Evolutionary conservation across 2,329 filamentous ascomycete species (phyloP).

Genomic region (Coleophoma crateriformis): DNA sequence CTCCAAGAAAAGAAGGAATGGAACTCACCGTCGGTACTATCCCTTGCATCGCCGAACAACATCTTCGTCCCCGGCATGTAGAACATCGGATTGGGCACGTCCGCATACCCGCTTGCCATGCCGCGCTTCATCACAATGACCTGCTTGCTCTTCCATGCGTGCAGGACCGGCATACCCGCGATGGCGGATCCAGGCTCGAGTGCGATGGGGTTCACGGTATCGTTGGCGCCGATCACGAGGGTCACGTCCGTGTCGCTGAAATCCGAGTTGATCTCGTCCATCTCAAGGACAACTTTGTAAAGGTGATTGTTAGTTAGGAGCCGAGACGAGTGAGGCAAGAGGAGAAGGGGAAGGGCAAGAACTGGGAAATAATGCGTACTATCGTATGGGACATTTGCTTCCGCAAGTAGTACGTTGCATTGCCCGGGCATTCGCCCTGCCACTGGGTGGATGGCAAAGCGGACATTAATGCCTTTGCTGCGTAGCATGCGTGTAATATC

Average conservation of each 20-base stretch:
- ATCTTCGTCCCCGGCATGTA: conserved; percentile 86
- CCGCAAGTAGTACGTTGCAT: conserved; percentile 85
- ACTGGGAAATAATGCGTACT: conserved; percentile 34
- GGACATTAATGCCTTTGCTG: conserved; percentile 71
- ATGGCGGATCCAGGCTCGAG: conserved; percentile 79
- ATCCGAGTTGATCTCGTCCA: conserved; percentile 95
- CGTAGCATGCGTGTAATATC: conserved; percentile 73
- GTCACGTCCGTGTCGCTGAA: conserved; percentile 82
- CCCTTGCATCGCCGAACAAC: conserved; percentile 87
- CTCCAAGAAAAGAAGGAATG: background rate
- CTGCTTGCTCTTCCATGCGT: conserved; percentile 92
- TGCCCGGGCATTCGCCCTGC: conserved; percentile 91
- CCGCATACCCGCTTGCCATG: conserved; percentile 83
- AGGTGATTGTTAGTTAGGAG: too few species aligned
- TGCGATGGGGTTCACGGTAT: conserved; percentile 88
- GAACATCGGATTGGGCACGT: conserved; percentile 92
- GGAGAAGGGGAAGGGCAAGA: conserved; percentile 8
- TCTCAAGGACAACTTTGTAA: conserved; percentile 67
- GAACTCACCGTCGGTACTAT: conserved; percentile 66
- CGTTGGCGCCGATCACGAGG: conserved; percentile 86
- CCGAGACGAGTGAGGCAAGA: too few species aligned
- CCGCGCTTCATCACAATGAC: conserved; percentile 91
- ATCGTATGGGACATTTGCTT: conserved; percentile 84
- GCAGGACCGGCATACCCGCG: conserved; percentile 86
- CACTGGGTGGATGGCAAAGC: conserved; percentile 87